Conservation (phyloP, 2,329 filamentous ascomycete genomes). For the Thielaviopsis populi region DNA sequence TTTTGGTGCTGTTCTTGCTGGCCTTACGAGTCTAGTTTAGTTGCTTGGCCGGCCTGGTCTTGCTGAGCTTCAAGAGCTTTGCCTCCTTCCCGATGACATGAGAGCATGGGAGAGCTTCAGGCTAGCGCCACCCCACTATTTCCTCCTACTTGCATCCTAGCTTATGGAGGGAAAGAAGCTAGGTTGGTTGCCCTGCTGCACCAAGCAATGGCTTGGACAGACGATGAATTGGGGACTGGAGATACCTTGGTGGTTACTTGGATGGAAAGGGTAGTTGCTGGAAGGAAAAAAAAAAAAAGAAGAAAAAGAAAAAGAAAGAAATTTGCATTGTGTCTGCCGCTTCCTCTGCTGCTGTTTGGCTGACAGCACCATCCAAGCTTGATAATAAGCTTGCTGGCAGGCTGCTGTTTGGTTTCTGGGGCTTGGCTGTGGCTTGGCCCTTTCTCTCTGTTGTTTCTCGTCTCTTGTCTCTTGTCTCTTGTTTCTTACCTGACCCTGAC, state of each 20-base stretch:
- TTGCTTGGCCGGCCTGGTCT: not conserved
- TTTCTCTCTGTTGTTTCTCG: too few species aligned
- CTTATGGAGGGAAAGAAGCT: slow-evolving; percentile 1
- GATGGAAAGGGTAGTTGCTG: not conserved
- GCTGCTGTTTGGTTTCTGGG: not conserved
- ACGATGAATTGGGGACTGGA: not conserved
- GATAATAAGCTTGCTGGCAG: not conserved
- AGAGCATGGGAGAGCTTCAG: not conserved
- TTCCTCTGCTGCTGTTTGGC: not conserved
- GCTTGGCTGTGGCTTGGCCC: not conserved
- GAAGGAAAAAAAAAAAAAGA: not conserved
- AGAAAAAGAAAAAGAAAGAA: not conserved
- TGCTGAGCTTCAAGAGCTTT: not conserved
- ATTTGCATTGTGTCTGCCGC: not conserved
- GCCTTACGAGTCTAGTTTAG: not conserved
- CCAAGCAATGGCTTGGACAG: not conserved
- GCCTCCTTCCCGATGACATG: slow-evolving; percentile 5
- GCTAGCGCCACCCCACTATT: slow-evolving; percentile 1
- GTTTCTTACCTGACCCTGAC: not conserved
- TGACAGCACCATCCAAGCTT: not conserved
- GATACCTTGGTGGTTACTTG: not conserved
- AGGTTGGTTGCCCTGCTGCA: not conserved
- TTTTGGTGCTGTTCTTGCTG: not conserved
- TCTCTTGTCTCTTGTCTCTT: not conserved
- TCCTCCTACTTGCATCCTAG: slow-evolving; percentile 1